phyloP scores from a whole-genome alignment of 2,329 filamentous ascomycete genomes.

The Colletotrichum karsti region DNA sequence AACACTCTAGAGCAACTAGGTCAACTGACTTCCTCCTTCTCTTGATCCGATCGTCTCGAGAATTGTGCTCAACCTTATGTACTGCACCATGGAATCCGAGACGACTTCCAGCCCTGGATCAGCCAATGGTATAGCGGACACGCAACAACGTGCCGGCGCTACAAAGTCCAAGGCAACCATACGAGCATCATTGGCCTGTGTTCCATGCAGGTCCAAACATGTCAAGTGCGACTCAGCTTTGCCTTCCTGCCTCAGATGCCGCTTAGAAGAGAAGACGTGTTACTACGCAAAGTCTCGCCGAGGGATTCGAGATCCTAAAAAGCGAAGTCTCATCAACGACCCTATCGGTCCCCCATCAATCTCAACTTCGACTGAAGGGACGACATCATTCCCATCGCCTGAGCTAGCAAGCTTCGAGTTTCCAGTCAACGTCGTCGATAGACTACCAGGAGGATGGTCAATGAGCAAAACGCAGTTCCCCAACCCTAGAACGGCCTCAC shows the following conservation, averaged over 20 bases:
- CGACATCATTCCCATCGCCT: slow-evolving; percentile 26
- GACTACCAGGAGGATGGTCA: slow-evolving; percentile 34
- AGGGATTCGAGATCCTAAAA: slow-evolving; percentile 47
- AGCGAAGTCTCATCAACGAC: slow-evolving; percentile 41
- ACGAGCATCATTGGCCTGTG: slow-evolving; percentile 49
- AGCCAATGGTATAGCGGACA: not conserved
- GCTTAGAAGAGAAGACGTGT: slow-evolving; percentile 51
- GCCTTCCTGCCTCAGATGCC: slow-evolving; percentile 54
- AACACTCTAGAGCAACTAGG: not conserved
- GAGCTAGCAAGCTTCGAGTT: slow-evolving; percentile 31
- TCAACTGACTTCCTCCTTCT: too few species aligned
- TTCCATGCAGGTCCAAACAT: slow-evolving; percentile 61
- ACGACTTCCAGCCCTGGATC: slow-evolving; percentile 11
- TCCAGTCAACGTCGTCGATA: slow-evolving; percentile 31
- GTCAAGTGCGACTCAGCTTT: slow-evolving; percentile 40
- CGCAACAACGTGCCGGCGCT: slow-evolving; percentile 17
- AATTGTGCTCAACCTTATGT: not conserved
- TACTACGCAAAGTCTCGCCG: slow-evolving; percentile 57
- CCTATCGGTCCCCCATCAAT: slow-evolving; percentile 27
- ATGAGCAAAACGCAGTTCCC: slow-evolving; percentile 25
- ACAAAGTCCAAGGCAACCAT: slow-evolving; percentile 44
- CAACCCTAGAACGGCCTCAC: slow-evolving; percentile 22
- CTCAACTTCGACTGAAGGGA: not conserved
- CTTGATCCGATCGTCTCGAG: not conserved
- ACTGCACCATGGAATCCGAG: slow-evolving; percentile 5